These are phyloP conservation scores for Kodamaea plutei DNA, from an alignment of 1,139 yeast genomes.

Conservation along the genomic window DNA sequence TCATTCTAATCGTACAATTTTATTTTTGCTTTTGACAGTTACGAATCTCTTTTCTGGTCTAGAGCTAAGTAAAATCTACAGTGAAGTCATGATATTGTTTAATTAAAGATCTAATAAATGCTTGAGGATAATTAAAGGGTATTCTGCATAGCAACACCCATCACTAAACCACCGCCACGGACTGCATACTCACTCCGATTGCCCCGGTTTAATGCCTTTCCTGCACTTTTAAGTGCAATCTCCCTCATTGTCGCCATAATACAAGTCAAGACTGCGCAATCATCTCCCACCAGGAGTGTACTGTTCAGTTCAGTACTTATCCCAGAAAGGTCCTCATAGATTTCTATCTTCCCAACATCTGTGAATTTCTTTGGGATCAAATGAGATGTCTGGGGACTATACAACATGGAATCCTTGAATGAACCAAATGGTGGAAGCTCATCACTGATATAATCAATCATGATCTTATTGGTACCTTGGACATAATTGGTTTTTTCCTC, in stretches of 20 bases:
- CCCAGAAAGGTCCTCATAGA: slow-evolving; percentile 18
- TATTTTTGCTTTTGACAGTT: no score
- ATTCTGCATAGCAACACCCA: no score
- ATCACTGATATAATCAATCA: slow-evolving; percentile 23
- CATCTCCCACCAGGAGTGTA: slow-evolving; percentile 31
- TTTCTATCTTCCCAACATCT: slow-evolving; percentile 33
- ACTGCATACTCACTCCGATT: no score
- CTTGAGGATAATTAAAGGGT: no score
- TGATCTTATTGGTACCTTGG: slow-evolving; percentile 8
- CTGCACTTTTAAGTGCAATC: slow-evolving; percentile 24
- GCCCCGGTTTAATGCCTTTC: no score
- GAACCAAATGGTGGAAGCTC: slow-evolving; percentile 41
- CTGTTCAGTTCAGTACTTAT: slow-evolving; percentile 15
- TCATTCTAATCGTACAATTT: no score
- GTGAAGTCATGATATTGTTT: no score
- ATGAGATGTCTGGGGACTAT: slow-evolving; percentile 5
- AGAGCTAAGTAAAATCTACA: no score
- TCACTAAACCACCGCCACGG: no score
- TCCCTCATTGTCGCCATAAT: slow-evolving; percentile 34
- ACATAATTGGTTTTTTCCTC: slow-evolving; percentile 7
- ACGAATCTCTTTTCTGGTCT: no score
- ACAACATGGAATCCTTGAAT: slow-evolving; percentile 29
- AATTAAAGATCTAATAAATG: no score
- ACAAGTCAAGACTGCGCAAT: slow-evolving; percentile 29
- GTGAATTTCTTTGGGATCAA: slow-evolving; percentile 22